These are phyloP conservation scores for Melaleuca quinquenervia DNA, from an alignment of 345 rosid genomes.

Conservation along the genomic window DNA sequence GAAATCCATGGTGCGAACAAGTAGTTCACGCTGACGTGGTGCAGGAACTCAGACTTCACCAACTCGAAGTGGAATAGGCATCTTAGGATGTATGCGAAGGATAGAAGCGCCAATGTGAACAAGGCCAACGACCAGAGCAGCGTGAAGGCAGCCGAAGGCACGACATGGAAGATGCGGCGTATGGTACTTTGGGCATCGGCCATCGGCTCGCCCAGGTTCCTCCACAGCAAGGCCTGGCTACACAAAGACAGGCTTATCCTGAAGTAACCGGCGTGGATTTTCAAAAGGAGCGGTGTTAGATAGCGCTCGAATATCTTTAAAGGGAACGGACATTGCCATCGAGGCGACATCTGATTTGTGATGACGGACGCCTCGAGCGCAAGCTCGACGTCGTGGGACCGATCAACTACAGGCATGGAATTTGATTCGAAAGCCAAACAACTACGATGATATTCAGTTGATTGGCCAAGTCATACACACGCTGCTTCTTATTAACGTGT, in stretches of 20 bases:
- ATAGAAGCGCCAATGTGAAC: slow-evolving; percentile 20
- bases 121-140: slow-evolving; percentile 37
- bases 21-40: slow-evolving; percentile 21
- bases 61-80: slow-evolving; percentile 23
- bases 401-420: background rate
- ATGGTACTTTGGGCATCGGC: slow-evolving; percentile 5
- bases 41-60: slow-evolving; percentile 44
- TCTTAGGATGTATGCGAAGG: slow-evolving; percentile 20
- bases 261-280: slow-evolving; percentile 45
- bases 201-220: slow-evolving; percentile 18
- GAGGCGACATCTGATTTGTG: background rate
- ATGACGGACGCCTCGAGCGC: background rate
- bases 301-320: background rate
- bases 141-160: slow-evolving; percentile 28
- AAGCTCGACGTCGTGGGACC: background rate
- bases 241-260: slow-evolving; percentile 42
- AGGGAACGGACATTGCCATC: background rate
- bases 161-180: slow-evolving; percentile 9
- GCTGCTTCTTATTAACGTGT: background rate
- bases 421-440: background rate
- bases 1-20: slow-evolving; percentile 22
- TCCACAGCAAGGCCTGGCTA: slow-evolving; percentile 50
- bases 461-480: background rate
- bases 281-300: slow-evolving; percentile 4
- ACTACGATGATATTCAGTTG: background rate